phyloP scores from a whole-genome alignment of 441 rosid genomes.

The Adansonia rubrostipa region DNA sequence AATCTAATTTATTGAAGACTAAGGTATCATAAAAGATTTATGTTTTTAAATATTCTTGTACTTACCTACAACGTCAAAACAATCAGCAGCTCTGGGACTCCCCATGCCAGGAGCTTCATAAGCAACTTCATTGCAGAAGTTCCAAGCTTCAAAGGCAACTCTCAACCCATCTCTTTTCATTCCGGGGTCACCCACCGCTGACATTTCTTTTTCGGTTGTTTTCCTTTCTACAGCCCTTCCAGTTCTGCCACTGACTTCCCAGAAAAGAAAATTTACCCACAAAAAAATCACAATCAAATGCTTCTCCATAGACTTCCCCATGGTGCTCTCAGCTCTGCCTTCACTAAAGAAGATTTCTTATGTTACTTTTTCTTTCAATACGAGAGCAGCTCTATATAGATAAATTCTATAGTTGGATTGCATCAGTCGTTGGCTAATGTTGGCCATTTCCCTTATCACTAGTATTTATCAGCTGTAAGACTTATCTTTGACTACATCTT shows the following conservation, averaged over 20 bases:
- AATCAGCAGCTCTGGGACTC: conserved; percentile 73
- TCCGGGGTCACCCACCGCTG: conserved; percentile 68
- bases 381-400: neutral
- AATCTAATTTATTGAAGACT: neutral
- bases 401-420: neutral
- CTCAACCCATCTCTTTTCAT: conserved; percentile 65
- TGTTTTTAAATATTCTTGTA: neutral
- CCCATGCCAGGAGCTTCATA: conserved; percentile 66
- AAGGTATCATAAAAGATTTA: neutral
- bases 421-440: neutral
- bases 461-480: neutral
- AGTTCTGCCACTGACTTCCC: neutral
- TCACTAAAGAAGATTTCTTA: neutral
- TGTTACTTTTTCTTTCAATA: too few species aligned
- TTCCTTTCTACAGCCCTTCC: neutral
- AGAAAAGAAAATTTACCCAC: conserved; percentile 33
- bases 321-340: conserved; percentile 27
- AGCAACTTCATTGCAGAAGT: conserved; percentile 75
- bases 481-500: neutral
- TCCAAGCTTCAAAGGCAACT: conserved; percentile 75
- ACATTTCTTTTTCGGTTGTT: conserved; percentile 23
- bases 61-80: conserved; percentile 52
- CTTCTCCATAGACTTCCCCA: conserved; percentile 32
- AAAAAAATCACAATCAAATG: conserved; percentile 31
- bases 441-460: neutral